These are phyloP conservation scores for Neurospora sp. DNA, from an alignment of 495 filamentous ascomycete species.

Conservation along the genomic window DNA sequence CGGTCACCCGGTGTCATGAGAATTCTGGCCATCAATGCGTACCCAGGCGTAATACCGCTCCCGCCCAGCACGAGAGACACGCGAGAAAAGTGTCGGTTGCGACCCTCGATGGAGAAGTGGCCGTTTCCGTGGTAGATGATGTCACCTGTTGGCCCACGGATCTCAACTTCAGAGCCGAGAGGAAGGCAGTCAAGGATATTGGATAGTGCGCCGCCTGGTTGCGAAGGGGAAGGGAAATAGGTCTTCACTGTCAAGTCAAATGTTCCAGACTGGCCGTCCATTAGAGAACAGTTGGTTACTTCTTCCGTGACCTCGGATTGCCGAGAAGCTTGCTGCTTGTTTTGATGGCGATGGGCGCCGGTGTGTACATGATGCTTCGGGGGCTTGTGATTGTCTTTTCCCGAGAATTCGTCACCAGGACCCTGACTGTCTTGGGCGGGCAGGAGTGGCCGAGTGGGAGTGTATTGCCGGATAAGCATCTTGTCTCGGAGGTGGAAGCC, in stretches of 20 bases:
- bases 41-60: neutral
- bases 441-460: conserved; percentile 3
- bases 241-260: conserved; percentile 7
- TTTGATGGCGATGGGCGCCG: neutral
- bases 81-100: neutral
- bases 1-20: neutral
- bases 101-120: neutral
- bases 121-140: neutral
- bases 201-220: conserved; percentile 5
- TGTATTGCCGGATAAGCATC: conserved; percentile 14
- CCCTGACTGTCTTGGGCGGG: neutral
- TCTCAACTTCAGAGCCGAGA: neutral
- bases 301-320: neutral
- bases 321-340: neutral
- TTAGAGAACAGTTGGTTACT: neutral
- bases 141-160: neutral
- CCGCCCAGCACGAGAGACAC: neutral
- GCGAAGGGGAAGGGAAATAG: conserved; percentile 3
- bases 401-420: neutral
- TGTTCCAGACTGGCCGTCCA: neutral
- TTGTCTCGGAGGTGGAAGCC: conserved; percentile 23
- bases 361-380: neutral
- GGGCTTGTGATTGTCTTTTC: neutral
- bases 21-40: neutral
- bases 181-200: neutral